Conservation (phyloP, 2,329 filamentous ascomycete genomes). For the Sordariomycetes sp. region DNA sequence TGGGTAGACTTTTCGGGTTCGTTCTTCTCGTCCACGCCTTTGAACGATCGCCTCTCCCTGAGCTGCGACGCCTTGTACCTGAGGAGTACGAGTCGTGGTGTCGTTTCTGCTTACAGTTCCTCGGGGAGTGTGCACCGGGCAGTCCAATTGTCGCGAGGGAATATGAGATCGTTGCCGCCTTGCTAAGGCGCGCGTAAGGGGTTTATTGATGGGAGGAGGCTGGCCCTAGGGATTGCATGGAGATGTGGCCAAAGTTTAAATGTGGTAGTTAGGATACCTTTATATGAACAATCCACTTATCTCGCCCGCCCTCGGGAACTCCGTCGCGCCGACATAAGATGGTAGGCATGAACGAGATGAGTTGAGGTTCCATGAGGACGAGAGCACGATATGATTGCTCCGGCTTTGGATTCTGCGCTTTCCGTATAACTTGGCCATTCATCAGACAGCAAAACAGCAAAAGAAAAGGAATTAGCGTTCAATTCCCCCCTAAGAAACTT, state of each 20-base stretch:
- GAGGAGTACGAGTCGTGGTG: neutral
- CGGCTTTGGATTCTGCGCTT: too few relatives aligned
- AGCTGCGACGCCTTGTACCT: neutral
- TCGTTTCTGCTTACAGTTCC: neutral
- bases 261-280: too few relatives aligned
- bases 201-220: neutral
- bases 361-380: conserved; percentile 5
- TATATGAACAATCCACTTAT: too few relatives aligned
- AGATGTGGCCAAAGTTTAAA: too few relatives aligned
- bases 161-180: neutral
- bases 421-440: too few relatives aligned
- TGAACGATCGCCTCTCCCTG: neutral
- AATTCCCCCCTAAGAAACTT: too few relatives aligned
- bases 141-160: neutral
- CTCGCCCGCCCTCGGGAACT: too few relatives aligned
- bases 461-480: too few relatives aligned
- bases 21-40: neutral
- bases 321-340: too few relatives aligned
- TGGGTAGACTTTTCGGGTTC: neutral
- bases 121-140: neutral
- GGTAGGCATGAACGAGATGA: neutral
- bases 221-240: too few relatives aligned
- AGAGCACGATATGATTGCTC: too few relatives aligned
- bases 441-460: too few relatives aligned
- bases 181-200: neutral